Base-by-base conservation (phyloP, 495 filamentous ascomycete genomes). In the Jackrogersella multiformis region DNA sequence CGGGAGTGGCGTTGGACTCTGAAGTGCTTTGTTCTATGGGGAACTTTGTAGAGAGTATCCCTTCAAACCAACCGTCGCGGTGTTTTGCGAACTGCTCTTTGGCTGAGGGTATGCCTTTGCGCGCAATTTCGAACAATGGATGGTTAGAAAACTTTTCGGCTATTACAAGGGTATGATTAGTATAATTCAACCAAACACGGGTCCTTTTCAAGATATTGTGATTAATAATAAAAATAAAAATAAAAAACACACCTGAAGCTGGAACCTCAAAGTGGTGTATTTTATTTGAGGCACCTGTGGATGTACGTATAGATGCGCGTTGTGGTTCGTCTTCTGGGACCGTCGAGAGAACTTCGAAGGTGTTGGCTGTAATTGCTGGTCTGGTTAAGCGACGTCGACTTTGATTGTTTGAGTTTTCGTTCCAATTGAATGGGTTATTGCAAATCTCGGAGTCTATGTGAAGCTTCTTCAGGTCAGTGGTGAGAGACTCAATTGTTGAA, bases 41-140 rank as follows among this genome's bases (percentile, higher is more conserved):
- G 7, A 74, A 28, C 9, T 66, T 74, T 34, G 81, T 63, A 46
- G 79, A 73, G 41, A 83, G 62, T 51, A 83, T 66, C 72, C 78
- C 82, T 53, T 82, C 77, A 66, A 78, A 86, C 73, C 80, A 78
- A 77, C 84, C 81, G 77, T 79, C 76, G 64, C 80, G 78, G 73
- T 83, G 81, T 69, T 82, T 82, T 49, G 74, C 68, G 52, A 83
- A 45, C 59, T 83, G 76, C 66, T 80, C 75, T 42, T 75, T 55
- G 57, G 72, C 72, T 56, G 71, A 71, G 21, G 76, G 70, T 45
- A 80, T 66, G 24, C 59, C 66, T 56, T 73, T 66, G 48, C 62
- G 72, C 53, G 73, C 72, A 44, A 77, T 76, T 51, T 68, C 49
- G 5, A 73, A 64, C 18, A 85, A 72, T 23, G 74, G 62, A 41